Evolutionary conservation across 768 basidiomycete genomes (phyloP).

Genomic region (Leccinum longicurvipes): DNA sequence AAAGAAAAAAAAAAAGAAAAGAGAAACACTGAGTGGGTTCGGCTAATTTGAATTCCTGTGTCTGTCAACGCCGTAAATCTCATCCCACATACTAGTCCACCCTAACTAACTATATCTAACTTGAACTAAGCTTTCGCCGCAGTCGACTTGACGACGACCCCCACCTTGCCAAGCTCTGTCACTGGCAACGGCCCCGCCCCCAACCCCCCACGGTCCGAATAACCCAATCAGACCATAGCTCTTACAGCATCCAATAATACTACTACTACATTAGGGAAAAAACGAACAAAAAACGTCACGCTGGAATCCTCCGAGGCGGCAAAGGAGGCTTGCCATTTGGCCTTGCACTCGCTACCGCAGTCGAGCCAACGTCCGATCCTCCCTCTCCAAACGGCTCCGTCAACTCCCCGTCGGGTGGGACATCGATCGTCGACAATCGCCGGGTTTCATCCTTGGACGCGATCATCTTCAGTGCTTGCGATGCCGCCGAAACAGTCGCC

Average conservation of each 20-base stretch:
- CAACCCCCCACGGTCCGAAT: too few relatives aligned
- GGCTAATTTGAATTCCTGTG: constrained; percentile 22
- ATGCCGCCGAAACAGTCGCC: constrained; percentile 39
- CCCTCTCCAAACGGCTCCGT: neutral
- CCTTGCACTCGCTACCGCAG: neutral
- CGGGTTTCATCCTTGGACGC: constrained; percentile 44
- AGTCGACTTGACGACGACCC: neutral
- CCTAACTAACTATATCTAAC: too few relatives aligned
- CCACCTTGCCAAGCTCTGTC: too few relatives aligned
- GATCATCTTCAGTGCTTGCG: constrained; percentile 56
- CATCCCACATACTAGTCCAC: too few relatives aligned
- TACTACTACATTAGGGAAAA: constrained; percentile 1
- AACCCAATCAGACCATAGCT: neutral
- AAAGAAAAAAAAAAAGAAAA: neutral
- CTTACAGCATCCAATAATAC: too few relatives aligned
- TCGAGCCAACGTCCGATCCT: constrained; percentile 2
- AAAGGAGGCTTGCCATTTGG: constrained; percentile 29
- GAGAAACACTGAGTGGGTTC: neutral
- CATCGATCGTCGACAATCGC: constrained; percentile 16
- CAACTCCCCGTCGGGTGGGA: constrained; percentile 5
- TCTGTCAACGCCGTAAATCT: too few relatives aligned
- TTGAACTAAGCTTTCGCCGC: neutral
- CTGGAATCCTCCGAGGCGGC: constrained; percentile 30
- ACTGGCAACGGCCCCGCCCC: too few relatives aligned
- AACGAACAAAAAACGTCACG: constrained; percentile 2